Base-by-base conservation (phyloP, 768 basidiomycete genomes). In the Xerocomellus amylosporus region DNA sequence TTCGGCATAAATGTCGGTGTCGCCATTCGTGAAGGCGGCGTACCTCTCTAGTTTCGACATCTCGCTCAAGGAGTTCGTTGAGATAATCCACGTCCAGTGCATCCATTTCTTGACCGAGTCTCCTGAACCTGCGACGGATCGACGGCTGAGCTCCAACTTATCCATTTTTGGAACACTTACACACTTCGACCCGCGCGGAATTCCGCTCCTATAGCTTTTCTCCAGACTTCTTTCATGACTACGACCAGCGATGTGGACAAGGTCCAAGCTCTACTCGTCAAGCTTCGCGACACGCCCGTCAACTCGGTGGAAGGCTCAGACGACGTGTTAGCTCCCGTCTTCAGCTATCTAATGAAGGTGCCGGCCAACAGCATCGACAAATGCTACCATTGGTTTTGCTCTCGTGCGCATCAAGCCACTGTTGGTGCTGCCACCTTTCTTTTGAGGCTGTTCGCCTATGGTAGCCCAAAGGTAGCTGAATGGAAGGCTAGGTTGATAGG, bases 381-480 rank as follows among this genome's bases (percentile, higher is more conserved):
- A 31, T 57, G 56, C 30, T 55, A 79, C 49, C 93, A 97, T 63
- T 95, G 92, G 91, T 95, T 88, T 67, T 97, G 94, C 69, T 68
- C 73, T 28, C 77, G 79, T 36, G 86, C 85, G 4, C 73, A 80
- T 31, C 66, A 76, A 9, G 72, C 81, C 33, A 84, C 81, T 0
- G 69, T 79, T 9, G 86, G 83, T 54, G 82, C 86, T 2, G 91
- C 94, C 0, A 85, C 84, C 0, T 97, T 94, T 72, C 78, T 91
- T 46, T 74, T 96, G 36, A 82, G 93, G 47, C 71, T 97, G 37
- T 86, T 88, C 66, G 93, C 93, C 10, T 97, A 92, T 62, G 73
- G 79, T 49, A 79, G 81, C 46, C 69, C 74, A 0, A 73, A 75
- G 30, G 86, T 90, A 4, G 75, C 78, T 2, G 67, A 73, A 37